These are phyloP conservation scores for Pilaira anomala DNA, from an alignment of 192 early-diverging fungal species.

Conservation along the genomic window DNA sequence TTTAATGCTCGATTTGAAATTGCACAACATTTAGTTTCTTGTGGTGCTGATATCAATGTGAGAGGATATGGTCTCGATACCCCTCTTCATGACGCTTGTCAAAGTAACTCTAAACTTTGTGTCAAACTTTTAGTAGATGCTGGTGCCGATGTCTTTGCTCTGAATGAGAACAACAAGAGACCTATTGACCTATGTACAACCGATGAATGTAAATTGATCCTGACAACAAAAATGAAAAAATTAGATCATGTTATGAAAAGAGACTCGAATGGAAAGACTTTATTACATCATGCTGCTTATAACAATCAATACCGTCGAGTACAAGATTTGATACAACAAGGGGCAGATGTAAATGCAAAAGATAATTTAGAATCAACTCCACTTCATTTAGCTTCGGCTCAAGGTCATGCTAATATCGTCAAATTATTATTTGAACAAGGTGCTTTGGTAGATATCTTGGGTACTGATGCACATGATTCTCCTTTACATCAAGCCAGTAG, in stretches of 20 bases:
- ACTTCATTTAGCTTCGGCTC: slow-evolving; percentile 41
- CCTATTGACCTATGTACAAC: slow-evolving; percentile 46
- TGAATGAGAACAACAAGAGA: slow-evolving; percentile 37
- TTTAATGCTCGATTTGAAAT: slow-evolving; percentile 44
- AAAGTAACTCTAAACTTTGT: slow-evolving; percentile 42
- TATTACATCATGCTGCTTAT: slow-evolving; percentile 44
- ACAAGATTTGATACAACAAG: slow-evolving; percentile 49
- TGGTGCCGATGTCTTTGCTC: slow-evolving; percentile 55
- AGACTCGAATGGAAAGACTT: slow-evolving; percentile 48
- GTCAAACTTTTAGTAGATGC: slow-evolving; percentile 46
- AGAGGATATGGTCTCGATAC: slow-evolving; percentile 63
- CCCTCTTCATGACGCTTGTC: slow-evolving; percentile 60
- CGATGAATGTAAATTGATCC: slow-evolving; percentile 34
- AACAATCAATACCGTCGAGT: slow-evolving; percentile 50
- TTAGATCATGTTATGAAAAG: slow-evolving; percentile 35
- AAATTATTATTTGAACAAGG: slow-evolving; percentile 48
- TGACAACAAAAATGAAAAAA: slow-evolving; percentile 30
- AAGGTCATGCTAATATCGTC: slow-evolving; percentile 45
- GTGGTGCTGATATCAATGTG: slow-evolving; percentile 54
- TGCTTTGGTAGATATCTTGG: slow-evolving; percentile 45
- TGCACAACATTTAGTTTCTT: slow-evolving; percentile 47
- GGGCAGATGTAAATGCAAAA: slow-evolving; percentile 63
- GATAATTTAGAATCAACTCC: slow-evolving; percentile 64
- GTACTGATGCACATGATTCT: slow-evolving; percentile 52
- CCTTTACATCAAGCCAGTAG: slow-evolving; percentile 67